Base-by-base conservation (phyloP, 108 stramenopile species). In the Schizochytrium sp. region DNA sequence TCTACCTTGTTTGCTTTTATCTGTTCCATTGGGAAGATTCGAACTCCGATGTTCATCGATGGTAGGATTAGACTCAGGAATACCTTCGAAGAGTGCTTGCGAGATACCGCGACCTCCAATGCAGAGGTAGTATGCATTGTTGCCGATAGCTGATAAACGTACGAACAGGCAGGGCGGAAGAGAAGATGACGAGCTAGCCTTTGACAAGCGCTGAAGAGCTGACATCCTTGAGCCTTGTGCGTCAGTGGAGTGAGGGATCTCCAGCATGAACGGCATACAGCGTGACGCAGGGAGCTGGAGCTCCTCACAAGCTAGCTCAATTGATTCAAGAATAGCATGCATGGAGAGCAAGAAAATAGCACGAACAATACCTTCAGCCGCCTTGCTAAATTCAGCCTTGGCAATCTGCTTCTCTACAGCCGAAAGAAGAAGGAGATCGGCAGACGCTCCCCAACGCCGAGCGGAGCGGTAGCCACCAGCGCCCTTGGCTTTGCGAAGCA, bases 61-160 rank as follows among this genome's bases (percentile, higher is more conserved):
- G 15, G 47, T 53, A 5, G 5, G 28, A 42, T 0, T 53, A 55
- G 53, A 49, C 50, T 56, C 28, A n/a, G 45, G 45, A 55, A 55
- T 49, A 1, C 76, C 76, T 10, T 8, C 10, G 55, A 83, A 83
- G 5, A 83, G 76, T 0, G 50, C 53, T 8, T 83, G 1, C 53
- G 76, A 10, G 53, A 49, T 0, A 0, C 76, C 76, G 15, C 76
- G 45, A 5, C 76, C 76, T 10, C 76, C 47, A 47, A 83, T 40
- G 76, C 76, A 49, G 17, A 83, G 47, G 28, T 55, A 83, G n/a
- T 83, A 83, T 28, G 49, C 76, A 38, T 55, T n/a, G 76, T 83
- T 40, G 53, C 55, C 40, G 17, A 49, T 17, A 53, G 76, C 47
- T 10, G 47, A 55, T 5, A 83, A 42, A 5, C 76, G 76, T 38